These are phyloP conservation scores for Talaromyces sp. DNA, from an alignment of 2,329 filamentous ascomycete species.

Conservation along the genomic window DNA sequence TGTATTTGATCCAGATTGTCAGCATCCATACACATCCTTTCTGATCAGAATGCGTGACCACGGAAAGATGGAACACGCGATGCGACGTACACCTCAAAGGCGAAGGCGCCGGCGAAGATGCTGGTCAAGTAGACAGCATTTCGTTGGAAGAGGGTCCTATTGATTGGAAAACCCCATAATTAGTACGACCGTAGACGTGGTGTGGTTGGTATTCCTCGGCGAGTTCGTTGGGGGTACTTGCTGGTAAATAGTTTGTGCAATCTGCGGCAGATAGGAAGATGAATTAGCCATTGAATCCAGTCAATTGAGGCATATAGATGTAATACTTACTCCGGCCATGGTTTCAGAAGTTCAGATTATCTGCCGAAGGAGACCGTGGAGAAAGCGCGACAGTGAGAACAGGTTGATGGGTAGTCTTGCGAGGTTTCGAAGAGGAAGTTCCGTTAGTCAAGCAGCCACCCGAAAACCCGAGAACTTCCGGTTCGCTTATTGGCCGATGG, in stretches of 20 bases:
- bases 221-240: slow-evolving; percentile 37
- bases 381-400: slow-evolving; percentile 8
- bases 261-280: slow-evolving; percentile 33
- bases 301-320: neutral
- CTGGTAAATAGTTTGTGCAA: slow-evolving; percentile 56
- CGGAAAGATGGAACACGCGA: neutral
- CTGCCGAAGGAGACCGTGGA: slow-evolving; percentile 7
- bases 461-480: slow-evolving; percentile 32
- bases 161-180: slow-evolving; percentile 12
- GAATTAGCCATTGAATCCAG: slow-evolving; percentile 24
- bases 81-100: slow-evolving; percentile 77
- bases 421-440: slow-evolving; percentile 28
- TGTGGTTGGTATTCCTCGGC: slow-evolving; percentile 12
- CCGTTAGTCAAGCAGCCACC: slow-evolving; percentile 3
- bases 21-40: slow-evolving; percentile 1
- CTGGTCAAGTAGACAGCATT: slow-evolving; percentile 83
- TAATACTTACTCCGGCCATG: slow-evolving; percentile 55
- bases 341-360: slow-evolving; percentile 23
- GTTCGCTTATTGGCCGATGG: slow-evolving; percentile 32
- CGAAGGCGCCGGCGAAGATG: slow-evolving; percentile 84
- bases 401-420: slow-evolving; percentile 16
- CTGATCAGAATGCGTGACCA: neutral
- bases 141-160: slow-evolving; percentile 74
- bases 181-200: slow-evolving; percentile 15
- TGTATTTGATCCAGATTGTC: slow-evolving; percentile 36